Percentiles rank a stretch among this genome's conserved stretches.
phyloP scores from a whole-genome alignment of 352 stramenopile species.

The Albugo candida region DNA sequence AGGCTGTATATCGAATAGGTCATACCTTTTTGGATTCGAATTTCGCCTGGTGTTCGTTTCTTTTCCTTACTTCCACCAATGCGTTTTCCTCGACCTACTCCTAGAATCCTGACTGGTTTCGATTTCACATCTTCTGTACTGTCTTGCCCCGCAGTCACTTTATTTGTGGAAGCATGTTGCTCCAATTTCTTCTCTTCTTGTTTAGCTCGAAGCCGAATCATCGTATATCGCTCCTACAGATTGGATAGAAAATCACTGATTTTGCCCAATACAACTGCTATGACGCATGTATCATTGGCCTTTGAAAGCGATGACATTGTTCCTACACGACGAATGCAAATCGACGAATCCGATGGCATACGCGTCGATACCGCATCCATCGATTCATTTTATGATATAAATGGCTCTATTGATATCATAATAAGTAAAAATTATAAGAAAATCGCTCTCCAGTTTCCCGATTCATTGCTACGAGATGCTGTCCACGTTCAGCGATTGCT shows the following conservation, averaged over 20 bases:
- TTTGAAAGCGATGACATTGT: slow-evolving; percentile 68
- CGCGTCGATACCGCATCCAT: slow-evolving; percentile 20
- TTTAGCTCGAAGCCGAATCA: slow-evolving; percentile 24
- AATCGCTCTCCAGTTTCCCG: slow-evolving; percentile 91
- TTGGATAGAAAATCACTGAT: not conserved
- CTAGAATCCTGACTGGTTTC: slow-evolving; percentile 68
- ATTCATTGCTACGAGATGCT: slow-evolving; percentile 82
- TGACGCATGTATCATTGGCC: slow-evolving; percentile 41
- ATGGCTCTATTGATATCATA: slow-evolving; percentile 39
- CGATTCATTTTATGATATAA: slow-evolving; percentile 38
- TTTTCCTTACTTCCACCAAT: slow-evolving; percentile 53
- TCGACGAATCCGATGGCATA: slow-evolving; percentile 34
- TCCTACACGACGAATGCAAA: slow-evolving; percentile 40
- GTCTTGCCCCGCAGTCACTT: slow-evolving; percentile 9
- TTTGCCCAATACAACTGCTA: slow-evolving; percentile 4
- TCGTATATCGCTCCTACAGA: not conserved
- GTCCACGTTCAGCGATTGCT: slow-evolving; percentile 68
- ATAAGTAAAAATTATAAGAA: slow-evolving; percentile 27
- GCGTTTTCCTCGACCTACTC: slow-evolving; percentile 61
- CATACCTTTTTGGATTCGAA: slow-evolving; percentile 95
- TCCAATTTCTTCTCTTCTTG: slow-evolving; percentile 74
- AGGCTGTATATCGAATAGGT: not conserved
- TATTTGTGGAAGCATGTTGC: slow-evolving; percentile 24
- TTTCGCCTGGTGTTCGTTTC: slow-evolving; percentile 92
- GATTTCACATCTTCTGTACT: slow-evolving; percentile 1